phyloP scores from a whole-genome alignment of 1,139 yeast species.

The Pichia sp. region DNA sequence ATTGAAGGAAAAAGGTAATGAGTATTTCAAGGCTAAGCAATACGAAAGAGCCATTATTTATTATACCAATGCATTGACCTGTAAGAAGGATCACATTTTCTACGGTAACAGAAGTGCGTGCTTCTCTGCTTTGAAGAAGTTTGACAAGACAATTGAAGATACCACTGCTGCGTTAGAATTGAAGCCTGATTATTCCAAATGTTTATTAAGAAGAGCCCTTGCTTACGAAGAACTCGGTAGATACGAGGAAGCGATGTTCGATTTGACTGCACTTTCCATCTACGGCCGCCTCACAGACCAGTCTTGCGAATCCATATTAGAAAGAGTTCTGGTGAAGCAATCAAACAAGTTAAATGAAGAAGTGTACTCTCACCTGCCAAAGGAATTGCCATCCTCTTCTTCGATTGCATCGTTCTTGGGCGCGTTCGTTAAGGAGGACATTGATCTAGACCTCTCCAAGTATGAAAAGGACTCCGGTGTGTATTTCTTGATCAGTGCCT shows the following conservation, averaged over 20 bases:
- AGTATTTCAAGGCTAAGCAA: constrained; percentile 56
- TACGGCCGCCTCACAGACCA: constrained; percentile 77
- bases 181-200: constrained; percentile 88
- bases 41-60: constrained; percentile 69
- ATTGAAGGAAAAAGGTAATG: constrained; percentile 88
- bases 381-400: constrained; percentile 77
- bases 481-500: constrained; percentile 63
- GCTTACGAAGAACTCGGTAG: constrained; percentile 80
- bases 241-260: constrained; percentile 84
- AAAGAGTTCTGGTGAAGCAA: constrained; percentile 78
- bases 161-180: constrained; percentile 80
- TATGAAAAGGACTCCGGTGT: constrained; percentile 52
- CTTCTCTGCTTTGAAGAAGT: constrained; percentile 74
- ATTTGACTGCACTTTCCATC: constrained; percentile 78
- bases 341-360: constrained; percentile 64
- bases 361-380: constrained; percentile 48
- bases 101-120: constrained; percentile 96
- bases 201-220: constrained; percentile 74
- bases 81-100: constrained; percentile 79
- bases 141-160: constrained; percentile 80
- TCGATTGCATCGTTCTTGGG: constrained; percentile 84
- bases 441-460: constrained; percentile 36
- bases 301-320: constrained; percentile 75
- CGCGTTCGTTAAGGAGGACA: constrained; percentile 47
- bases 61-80: constrained; percentile 72